These are phyloP conservation scores for Chlorella sp. DNA, from an alignment of 139 green algal genomes.

Conservation along the genomic window DNA sequence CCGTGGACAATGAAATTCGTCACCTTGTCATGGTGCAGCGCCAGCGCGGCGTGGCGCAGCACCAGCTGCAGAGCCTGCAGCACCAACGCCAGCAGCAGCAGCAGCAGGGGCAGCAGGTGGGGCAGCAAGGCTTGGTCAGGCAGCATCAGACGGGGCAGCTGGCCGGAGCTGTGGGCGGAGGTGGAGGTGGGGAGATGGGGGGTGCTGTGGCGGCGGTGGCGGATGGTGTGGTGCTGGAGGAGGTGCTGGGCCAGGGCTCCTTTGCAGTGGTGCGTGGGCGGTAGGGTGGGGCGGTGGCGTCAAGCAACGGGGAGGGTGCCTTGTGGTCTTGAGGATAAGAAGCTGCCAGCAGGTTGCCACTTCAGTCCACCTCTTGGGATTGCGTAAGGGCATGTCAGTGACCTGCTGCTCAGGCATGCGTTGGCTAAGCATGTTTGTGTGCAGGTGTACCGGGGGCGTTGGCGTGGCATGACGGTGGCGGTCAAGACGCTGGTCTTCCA, in stretches of 20 bases:
- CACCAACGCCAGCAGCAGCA: too few relatives aligned
- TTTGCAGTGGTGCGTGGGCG: constrained; percentile 11
- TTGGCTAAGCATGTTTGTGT: too few relatives aligned
- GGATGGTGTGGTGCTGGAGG: background rate
- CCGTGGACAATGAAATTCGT: constrained; percentile 3
- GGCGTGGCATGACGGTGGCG: constrained; percentile 22
- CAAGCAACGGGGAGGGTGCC: background rate
- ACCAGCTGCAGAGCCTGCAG: too few relatives aligned
- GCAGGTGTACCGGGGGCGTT: constrained; percentile 9
- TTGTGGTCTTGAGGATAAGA: background rate
- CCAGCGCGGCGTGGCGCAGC: background rate
- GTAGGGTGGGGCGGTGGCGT: background rate
- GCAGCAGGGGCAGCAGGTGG: too few relatives aligned
- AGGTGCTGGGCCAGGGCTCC: constrained; percentile 9
- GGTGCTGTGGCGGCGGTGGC: too few relatives aligned
- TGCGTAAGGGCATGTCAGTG: too few relatives aligned
- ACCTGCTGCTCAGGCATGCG: background rate
- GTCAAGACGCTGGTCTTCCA: constrained; percentile 30
- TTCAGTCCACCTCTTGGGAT: too few relatives aligned
- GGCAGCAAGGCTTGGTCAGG: background rate
- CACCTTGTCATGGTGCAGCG: constrained; percentile 1
- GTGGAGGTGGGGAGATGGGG: too few relatives aligned
- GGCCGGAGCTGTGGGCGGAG: too few relatives aligned
- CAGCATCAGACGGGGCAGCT: background rate
- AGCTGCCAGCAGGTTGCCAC: background rate